Percentiles rank a stretch among this genome's conserved stretches.
Conservation (phyloP, 2,329 filamentous ascomycete genomes). For the Dactylellina cionopaga region DNA sequence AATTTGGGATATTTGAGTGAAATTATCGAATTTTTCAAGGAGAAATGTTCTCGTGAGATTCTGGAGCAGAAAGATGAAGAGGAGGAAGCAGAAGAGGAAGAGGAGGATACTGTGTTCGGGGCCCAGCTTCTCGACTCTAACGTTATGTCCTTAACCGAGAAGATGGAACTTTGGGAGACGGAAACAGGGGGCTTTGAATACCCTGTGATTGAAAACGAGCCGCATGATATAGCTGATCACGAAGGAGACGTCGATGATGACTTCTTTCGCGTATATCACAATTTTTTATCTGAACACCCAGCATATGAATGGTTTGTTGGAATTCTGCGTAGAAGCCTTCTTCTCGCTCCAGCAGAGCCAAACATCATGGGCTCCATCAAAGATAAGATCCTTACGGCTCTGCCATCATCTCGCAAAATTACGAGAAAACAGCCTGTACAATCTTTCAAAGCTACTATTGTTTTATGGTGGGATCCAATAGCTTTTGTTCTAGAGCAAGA, state of each 20-base stretch:
- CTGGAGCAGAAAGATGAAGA: neutral
- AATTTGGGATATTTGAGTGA: neutral
- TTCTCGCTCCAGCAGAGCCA: constrained; percentile 4
- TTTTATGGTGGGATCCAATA: constrained; percentile 17
- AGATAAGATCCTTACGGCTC: neutral
- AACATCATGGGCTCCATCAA: constrained; percentile 14
- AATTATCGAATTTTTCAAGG: neutral
- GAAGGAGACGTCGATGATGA: neutral
- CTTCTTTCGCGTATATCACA: neutral
- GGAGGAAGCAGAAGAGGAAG: neutral
- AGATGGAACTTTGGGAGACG: constrained; percentile 9
- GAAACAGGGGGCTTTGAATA: neutral
- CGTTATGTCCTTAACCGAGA: neutral
- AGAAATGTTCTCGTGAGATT: neutral
- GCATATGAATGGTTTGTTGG: constrained; percentile 32
- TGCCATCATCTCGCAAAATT: constrained; percentile 9
- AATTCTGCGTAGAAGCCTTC: constrained; percentile 9
- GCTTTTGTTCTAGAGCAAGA: constrained; percentile 18
- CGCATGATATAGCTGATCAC: neutral
- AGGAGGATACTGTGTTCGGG: neutral
- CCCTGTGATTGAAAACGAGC: neutral
- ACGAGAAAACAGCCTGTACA: constrained; percentile 14
- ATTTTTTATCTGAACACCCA: constrained; percentile 15
- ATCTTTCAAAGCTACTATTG: constrained; percentile 14
- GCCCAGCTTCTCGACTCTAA: neutral